phyloP scores from a whole-genome alignment of 192 early-diverging fungal genomes.

The Coemansia sp. region DNA sequence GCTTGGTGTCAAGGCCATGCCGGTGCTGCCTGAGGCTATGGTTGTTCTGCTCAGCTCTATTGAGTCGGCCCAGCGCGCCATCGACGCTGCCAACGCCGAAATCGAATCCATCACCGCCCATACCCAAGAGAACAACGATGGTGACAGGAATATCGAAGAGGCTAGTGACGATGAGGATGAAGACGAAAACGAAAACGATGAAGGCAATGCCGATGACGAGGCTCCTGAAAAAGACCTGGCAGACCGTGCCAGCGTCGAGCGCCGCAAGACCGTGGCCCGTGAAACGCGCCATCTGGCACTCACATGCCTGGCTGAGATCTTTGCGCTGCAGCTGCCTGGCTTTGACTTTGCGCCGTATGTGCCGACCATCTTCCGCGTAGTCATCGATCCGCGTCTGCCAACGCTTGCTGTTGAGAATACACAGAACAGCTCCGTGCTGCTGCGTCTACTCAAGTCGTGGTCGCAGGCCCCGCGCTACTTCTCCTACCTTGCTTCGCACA shows the following conservation, averaged over 20 bases:
- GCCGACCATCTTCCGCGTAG: conserved; percentile 65
- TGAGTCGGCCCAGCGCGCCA: conserved; percentile 57
- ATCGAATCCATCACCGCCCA: conserved; percentile 13
- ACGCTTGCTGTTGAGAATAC: conserved; percentile 79
- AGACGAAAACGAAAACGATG: conserved; percentile 1
- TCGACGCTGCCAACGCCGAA: conserved; percentile 48
- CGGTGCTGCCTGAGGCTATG: conserved; percentile 69
- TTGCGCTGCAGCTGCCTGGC: conserved; percentile 52
- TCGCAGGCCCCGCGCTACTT: conserved; percentile 61
- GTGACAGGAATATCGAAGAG: conserved; percentile 3
- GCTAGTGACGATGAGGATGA: conserved; percentile 7
- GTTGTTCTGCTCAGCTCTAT: conserved; percentile 73
- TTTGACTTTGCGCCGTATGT: conserved; percentile 80
- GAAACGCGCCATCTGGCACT: conserved; percentile 65
- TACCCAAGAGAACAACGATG: conserved; percentile 19
- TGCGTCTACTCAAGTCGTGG: conserved; percentile 80
- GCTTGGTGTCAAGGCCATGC: conserved; percentile 67
- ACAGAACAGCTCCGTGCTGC: conserved; percentile 75
- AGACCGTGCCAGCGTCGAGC: conserved; percentile 13
- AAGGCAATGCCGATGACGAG: conserved; percentile 5
- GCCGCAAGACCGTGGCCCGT: conserved; percentile 22
- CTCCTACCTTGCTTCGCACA: conserved; percentile 61
- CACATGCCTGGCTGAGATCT: conserved; percentile 73
- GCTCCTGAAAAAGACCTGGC: not conserved
- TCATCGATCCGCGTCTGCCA: conserved; percentile 67